Conservation (phyloP, 2,329 filamentous ascomycete genomes). For the Fusarium setosum region DNA sequence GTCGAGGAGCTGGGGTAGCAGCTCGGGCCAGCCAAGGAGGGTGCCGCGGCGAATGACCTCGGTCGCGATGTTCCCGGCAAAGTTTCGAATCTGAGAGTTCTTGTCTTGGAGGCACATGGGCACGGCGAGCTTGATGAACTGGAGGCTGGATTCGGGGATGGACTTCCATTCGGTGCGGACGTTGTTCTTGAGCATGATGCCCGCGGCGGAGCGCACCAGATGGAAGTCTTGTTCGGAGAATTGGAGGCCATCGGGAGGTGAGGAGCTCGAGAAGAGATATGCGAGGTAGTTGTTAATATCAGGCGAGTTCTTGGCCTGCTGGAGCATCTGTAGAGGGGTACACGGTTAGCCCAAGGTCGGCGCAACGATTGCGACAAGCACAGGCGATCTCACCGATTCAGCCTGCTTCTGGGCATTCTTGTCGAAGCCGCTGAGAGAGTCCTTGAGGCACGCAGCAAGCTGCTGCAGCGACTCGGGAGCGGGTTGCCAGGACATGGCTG, state of each 20-base stretch:
- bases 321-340: slow-evolving; percentile 78
- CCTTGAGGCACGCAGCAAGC: slow-evolving; percentile 88
- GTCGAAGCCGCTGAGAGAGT: slow-evolving; percentile 89
- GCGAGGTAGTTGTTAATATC: slow-evolving; percentile 98
- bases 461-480: slow-evolving; percentile 87
- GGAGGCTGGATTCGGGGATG: slow-evolving; percentile 78
- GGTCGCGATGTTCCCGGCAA: slow-evolving; percentile 93
- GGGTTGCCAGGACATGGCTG: slow-evolving; percentile 91
- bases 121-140: slow-evolving; percentile 83
- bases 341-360: slow-evolving; percentile 33
- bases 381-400: slow-evolving; percentile 73
- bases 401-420: slow-evolving; percentile 87
- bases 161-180: slow-evolving; percentile 80
- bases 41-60: slow-evolving; percentile 89
- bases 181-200: slow-evolving; percentile 96
- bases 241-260: slow-evolving; percentile 69
- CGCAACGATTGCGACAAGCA: slow-evolving; percentile 22
- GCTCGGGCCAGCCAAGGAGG: slow-evolving; percentile 89
- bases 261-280: slow-evolving; percentile 83
- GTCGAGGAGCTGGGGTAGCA: slow-evolving; percentile 84
- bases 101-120: slow-evolving; percentile 84
- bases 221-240: slow-evolving; percentile 73
- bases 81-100: slow-evolving; percentile 84
- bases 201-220: slow-evolving; percentile 85
- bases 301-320: slow-evolving; percentile 86